Base-by-base conservation (phyloP, 495 filamentous ascomycete species). In the Lasiosphaeria hispida region DNA sequence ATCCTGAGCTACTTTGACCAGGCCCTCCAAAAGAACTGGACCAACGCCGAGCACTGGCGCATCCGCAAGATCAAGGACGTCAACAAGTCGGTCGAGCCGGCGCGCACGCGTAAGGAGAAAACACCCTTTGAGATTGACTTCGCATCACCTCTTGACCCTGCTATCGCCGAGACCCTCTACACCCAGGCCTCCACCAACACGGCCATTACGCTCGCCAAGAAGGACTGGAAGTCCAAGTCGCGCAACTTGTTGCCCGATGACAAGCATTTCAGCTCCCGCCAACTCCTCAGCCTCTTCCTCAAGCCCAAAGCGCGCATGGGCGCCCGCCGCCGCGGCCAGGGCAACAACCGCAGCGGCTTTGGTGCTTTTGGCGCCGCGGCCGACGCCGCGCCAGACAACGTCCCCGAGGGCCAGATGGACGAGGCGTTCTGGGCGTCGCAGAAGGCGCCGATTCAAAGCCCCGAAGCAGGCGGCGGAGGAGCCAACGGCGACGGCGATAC, bases 1-100 rank as follows among this genome's bases (percentile, higher is more conserved):
- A 96, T 99, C 53, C 82, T 99, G 14, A 88, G 87, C 64, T 99
- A 97, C 74, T 99, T 99, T 67, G 94, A 99, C 71, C 87, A 96
- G 64, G 92, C 93, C 8, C 75, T 96, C 23, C 85, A 89, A 63
- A 96, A 95, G 80, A 97, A 96, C 71, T 99, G 94, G 94, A 91
- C 90, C n/a, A 95, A 91, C 47, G 94, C 94, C 38, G 95, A 99
- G 69, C 95, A 99, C 73, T 99, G 94, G 94, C 85, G 92, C 63
- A 97, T 99, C 64, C 81, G 90, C 41, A 89, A 87, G 68, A 93
- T 98, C 70, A 96, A 96, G 72, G 89, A 94, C 55, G 79, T 82
- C 58, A 84, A 81, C 55, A 90, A 88, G 64, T 69, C 78, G 35
- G 75, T 80, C 11, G 80, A 77, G 37, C 74, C 79, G 0, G 72